Percentiles rank a stretch among this genome's conserved stretches.
Conservation (phyloP, 495 filamentous ascomycete species). For the Neurospora sp. region DNA sequence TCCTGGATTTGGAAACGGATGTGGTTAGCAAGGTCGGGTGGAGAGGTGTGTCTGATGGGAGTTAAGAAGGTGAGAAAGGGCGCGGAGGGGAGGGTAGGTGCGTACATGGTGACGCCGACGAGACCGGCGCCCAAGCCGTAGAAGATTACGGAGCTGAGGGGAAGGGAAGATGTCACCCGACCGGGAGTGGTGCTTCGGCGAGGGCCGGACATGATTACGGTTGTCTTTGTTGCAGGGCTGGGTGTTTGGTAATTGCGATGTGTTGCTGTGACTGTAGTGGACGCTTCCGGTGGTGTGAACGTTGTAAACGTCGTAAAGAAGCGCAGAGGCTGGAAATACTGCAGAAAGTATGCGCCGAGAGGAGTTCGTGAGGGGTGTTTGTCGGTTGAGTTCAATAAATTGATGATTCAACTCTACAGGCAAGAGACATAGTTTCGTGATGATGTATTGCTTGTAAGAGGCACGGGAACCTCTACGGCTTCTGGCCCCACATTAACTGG, state of each 20-base stretch:
- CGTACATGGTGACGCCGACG: slow-evolving; percentile 7
- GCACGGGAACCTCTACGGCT: not conserved
- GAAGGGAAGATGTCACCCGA: not conserved
- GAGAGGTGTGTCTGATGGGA: not conserved
- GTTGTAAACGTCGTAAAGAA: not conserved
- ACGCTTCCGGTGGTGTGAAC: not conserved
- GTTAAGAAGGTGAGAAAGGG: not conserved
- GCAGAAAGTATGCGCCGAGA: not conserved
- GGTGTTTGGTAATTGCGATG: not conserved
- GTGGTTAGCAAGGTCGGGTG: not conserved
- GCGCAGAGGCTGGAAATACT: not conserved
- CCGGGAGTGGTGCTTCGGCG: not conserved
- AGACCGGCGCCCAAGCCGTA: slow-evolving; percentile 7
- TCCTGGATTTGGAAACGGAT: not conserved
- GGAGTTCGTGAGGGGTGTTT: not conserved
- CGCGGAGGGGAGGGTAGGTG: not conserved
- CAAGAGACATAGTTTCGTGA: not conserved
- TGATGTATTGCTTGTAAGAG: not conserved
- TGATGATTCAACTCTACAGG: not conserved
- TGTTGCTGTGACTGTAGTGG: not conserved
- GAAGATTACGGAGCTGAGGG: not conserved
- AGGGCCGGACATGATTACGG: not conserved
- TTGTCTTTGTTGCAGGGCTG: not conserved
- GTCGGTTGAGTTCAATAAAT: not conserved
- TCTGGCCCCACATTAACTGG: not conserved